Base-by-base conservation (phyloP, 345 rosid species). In the Aquilaria yunnanensis region DNA sequence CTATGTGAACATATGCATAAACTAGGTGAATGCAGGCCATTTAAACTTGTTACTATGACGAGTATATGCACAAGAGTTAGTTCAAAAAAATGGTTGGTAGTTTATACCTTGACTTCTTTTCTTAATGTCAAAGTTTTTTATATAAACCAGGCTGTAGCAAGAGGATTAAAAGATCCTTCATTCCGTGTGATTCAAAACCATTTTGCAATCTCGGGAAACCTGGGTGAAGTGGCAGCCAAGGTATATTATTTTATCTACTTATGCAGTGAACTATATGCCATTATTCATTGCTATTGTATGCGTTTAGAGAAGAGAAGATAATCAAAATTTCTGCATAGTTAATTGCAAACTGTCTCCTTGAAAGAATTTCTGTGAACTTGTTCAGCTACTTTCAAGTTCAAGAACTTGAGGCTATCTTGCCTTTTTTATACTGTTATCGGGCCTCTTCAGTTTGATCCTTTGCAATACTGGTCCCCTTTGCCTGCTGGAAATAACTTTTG, bases 221-320 rank as follows among this genome's bases (percentile, higher is more conserved):
- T 93, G 59, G 98, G 98, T 57, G 96, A 90, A 64, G 85, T 90
- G 63, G 94, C 98, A 68, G 98, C 98, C 63, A 93, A 90, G 98
- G 98, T 90, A 84, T 69, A 29, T 23, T 52, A 54, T 30, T 51
- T 10, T 47, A 55, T 58, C 30, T 64, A 23, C 59, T 16, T 12
- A 11, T 54, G 6, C 51, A 55, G 5, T 37, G 7, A 37, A 37
- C 43, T 37, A 3, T 37, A 37, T 37, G 5, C 5, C 5, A 37
- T 9, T 16, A 64, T 54, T 51, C 12, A 51, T 12, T 51, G 0
- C 54, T 37, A 37, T 37, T 37, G 8, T 37, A 37, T 37, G 43
- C 43, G 8, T 37, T 37, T 37, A 37, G 43, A 3, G 43, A 37
- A 37, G 43, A 5, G 8, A 54, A 29, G n/a, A 29, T 23, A 6